Base-by-base conservation (phyloP, 225 moss, liverwort and hornwort genomes). In the Marchantia polymorpha region DNA sequence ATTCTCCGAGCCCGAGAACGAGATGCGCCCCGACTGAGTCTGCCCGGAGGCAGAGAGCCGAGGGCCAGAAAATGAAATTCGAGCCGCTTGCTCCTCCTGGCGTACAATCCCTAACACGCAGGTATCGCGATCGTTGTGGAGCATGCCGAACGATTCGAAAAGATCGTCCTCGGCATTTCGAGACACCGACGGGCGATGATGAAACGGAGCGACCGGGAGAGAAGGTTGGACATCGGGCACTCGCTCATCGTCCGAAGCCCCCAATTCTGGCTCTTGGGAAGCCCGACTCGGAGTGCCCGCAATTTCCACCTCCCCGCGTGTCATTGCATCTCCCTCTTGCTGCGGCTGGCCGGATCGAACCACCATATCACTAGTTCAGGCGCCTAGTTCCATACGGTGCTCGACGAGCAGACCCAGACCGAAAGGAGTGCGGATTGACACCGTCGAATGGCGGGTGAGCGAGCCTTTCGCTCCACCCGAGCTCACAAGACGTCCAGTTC, bases 351-450 rank as follows among this genome's bases (percentile, higher is more conserved):
- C 12, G 55, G 16, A 46, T 10, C 12, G 39, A 75, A 58, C 16
- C 15, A 59, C 75, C 75, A 75, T 75, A 75, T 75, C 75, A 75
- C 75, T 31, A 75, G 59, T 30, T 75, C 75, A 58, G 39, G 14
- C 14, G 75, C 59, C 75, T 75, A 59, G 75, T 59, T 75, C 17
- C 75, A 75, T 75, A 73, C 73, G 73, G 27, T 73, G 73, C 27
- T 54, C 53, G 29, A 73, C 53, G 49, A 71, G 71, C 20, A 3
- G 66, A 66, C 49, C 25, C 0, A 7, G 7, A 54, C 17, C 23
- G 16, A 26, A 26, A 73, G 54, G 73, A 39, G 39, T 53, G 13
- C 25, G 15, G 53, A 29, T 27, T 73, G 53, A 73, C 53, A 53
- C 53, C 73, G 53, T 54, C 73, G 73, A 73, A 54, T 27, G 53